Base-by-base conservation (phyloP, 257 asterid species). In the Thymus mandschuricus region DNA sequence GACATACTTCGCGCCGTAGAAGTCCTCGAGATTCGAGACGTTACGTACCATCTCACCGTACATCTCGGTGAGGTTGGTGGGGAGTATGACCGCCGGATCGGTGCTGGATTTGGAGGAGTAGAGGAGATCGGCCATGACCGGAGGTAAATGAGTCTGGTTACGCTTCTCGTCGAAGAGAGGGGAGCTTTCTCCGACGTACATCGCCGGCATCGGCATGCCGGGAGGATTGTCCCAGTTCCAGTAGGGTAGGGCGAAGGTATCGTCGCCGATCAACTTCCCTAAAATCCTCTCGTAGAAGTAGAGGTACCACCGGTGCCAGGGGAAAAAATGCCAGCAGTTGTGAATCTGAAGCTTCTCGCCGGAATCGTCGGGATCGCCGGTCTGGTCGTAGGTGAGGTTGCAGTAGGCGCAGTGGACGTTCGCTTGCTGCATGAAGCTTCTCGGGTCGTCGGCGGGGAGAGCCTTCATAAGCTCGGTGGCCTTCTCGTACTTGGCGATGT, bases 391-490 rank as follows among this genome's bases (percentile, higher is more conserved):
- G 5, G 81, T 69, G 75, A 75, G 81, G 75, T 81, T 71, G 78
- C 86, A 84, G 61, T 84, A 84, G 2, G 88, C 88, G 74, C 88
- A 84, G 69, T 84, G 88, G 40, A 84, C 82, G 4, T 84, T 81
- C 2, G 88, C 88, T 13, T 84, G 88, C 38, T 84, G 82, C 63
- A 34, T 60, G 78, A 81, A 84, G 8, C 13, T 84, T 1, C 88
- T 77, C 0, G 88, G 88, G 43, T 84, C 86, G 34, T 73, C 77
- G 7, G 41, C 75, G 4, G 80, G 82, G 13, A 81, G 84, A 29
- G 86, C 84, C 44, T 68, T 76, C 88, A 84, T 84, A 3, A 75
- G 66, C 52, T 13, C 77, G 1, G 75, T 56, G 3, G 86, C 88
- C 29, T 12, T 81, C 69, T 81, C 79, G 31, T 64, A 81, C 29